A percentile compares a stretch with the other conserved stretches of the same genome.
Evolutionary conservation across 345 rosid species (phyloP).

Genomic region (Luvunga scandens): DNA sequence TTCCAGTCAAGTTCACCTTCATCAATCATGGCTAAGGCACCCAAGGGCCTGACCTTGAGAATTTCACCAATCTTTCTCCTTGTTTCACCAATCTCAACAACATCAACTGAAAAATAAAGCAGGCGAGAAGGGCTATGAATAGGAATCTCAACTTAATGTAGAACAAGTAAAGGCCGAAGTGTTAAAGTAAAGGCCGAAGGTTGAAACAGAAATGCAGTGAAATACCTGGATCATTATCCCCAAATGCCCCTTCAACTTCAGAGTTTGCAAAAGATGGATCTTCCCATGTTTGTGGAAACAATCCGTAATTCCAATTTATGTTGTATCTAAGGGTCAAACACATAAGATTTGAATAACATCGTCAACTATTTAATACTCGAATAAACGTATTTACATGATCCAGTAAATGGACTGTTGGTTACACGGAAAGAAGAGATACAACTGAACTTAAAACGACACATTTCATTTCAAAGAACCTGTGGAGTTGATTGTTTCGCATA

Average conservation of each 20-base stretch:
- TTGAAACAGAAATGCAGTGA: background rate
- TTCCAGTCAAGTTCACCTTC: slow-evolving; percentile 99
- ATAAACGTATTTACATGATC: background rate
- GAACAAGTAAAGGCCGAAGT: background rate
- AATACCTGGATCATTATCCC: slow-evolving; percentile 93
- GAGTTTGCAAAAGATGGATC: slow-evolving; percentile 78
- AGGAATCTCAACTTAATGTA: background rate
- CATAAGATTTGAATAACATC: background rate
- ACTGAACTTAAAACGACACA: background rate
- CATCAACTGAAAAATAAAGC: slow-evolving; percentile 59
- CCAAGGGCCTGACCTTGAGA: slow-evolving; percentile 82
- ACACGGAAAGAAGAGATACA: background rate
- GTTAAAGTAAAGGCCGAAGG: background rate
- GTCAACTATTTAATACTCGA: background rate
- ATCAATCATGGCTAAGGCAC: slow-evolving; percentile 92
- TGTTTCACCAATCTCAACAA: slow-evolving; percentile 86
- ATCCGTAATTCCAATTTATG: slow-evolving; percentile 95
- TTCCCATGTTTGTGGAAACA: slow-evolving; percentile 99
- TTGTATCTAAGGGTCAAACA: slow-evolving; percentile 52
- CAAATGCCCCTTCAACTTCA: slow-evolving; percentile 89
- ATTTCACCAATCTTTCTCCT: slow-evolving; percentile 70
- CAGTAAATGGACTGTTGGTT: background rate
- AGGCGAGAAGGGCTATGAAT: background rate
- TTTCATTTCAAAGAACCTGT: background rate
- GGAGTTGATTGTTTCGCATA: background rate